Conservation (phyloP, 176 grass and related monocot species). For the Miscanthus lutarioriparius region DNA sequence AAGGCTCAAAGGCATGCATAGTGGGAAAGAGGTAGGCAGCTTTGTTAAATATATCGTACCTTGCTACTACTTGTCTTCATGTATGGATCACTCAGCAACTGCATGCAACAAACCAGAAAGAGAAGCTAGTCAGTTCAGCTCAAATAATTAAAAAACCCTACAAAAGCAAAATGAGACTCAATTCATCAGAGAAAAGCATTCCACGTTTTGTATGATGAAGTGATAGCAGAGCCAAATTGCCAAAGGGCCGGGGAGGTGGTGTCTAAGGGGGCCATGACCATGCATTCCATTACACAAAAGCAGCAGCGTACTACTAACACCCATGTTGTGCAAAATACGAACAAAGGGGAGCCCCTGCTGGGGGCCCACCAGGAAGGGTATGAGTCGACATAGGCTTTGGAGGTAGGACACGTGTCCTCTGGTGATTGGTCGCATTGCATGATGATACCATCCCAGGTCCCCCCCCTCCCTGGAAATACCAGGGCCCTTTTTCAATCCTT, state of each 20-base stretch:
- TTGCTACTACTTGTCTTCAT: constrained; percentile 73
- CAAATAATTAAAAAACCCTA: constrained; percentile 11
- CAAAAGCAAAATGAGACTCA: constrained; percentile 11
- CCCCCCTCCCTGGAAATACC: background rate
- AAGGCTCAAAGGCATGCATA: background rate
- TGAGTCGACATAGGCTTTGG: constrained; percentile 21
- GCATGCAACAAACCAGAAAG: constrained; percentile 25
- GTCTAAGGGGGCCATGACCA: constrained; percentile 45
- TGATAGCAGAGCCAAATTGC: constrained; percentile 42
- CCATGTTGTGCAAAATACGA: constrained; percentile 50
- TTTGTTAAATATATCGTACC: constrained; percentile 33
- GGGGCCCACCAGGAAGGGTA: constrained; percentile 7
- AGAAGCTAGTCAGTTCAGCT: background rate
- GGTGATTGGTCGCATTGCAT: constrained; percentile 13
- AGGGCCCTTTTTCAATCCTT: background rate
- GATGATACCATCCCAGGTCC: too few relatives aligned
- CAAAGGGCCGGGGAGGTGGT: background rate
- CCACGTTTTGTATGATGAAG: constrained; percentile 24
- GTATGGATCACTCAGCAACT: constrained; percentile 93
- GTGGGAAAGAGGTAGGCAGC: constrained; percentile 1
- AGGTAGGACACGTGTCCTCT: constrained; percentile 3
- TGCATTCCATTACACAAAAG: constrained; percentile 69
- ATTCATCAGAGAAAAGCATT: constrained; percentile 30
- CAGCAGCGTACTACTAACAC: constrained; percentile 44
- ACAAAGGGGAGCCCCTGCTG: constrained; percentile 25